Base-by-base conservation (phyloP, 306 rosid genomes). In the Prunus mongolica region DNA sequence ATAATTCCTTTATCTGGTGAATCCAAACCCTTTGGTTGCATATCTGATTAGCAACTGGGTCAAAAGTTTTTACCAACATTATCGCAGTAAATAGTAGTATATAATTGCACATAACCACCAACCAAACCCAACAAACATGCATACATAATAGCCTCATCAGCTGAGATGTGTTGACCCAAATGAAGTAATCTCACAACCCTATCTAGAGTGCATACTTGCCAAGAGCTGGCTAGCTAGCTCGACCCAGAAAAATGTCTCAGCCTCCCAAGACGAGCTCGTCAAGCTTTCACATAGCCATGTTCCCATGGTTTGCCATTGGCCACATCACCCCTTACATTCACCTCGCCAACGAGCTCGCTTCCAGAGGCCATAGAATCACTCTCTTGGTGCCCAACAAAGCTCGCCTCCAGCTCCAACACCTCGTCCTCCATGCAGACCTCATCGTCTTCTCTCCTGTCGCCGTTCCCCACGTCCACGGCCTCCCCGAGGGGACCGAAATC, bases 241-340 rank as follows among this genome's bases (percentile, higher is more conserved):
- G 12, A 11, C 52, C 14, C 3, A 38, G 4, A 57, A 27, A 13
- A 4, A 61, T 61, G 65, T 34, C 65, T 4, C 38, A 25, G 14
- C 65, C 65, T 25, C 65, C n/a, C 32, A 25, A 45, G 5, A 34
- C 41, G 8, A 49, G 19, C 5, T 22, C 78, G 0, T 22, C 62
- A 10, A 69, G 77, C 28, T 73, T 79, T 22, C 87, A 87, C 69
- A 44, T 83, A 9, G 71, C 76, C 3, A 86, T 88, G 90, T 55
- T 84, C 27, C 90, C 91, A 77, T 89, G 94, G 91, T 67, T 85
- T 12, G 91, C 91, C 22, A 77, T 63, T 0, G 90, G 91, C 9
- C 94, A 89, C 65, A 83, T 89, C 76, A 89, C 86, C 6, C 89
- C 94, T 1, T 84, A 34, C 28, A 71, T 86, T 45, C 86, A 89